Base-by-base conservation (phyloP, 768 basidiomycete genomes). In the Lanmaoa pseudosensibilis region DNA sequence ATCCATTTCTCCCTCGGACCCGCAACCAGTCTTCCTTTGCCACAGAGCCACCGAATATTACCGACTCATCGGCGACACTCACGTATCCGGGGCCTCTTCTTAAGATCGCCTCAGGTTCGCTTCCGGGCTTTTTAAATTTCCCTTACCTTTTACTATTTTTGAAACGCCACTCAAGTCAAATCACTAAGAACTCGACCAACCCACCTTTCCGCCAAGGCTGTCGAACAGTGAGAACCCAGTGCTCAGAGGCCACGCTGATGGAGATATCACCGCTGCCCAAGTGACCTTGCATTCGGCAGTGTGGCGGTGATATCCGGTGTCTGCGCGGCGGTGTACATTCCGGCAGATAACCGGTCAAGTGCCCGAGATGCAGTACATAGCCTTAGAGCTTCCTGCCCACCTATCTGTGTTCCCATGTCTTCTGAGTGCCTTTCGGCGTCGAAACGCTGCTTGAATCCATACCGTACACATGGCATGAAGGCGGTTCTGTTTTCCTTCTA, bases 1-100 rank as follows among this genome's bases (percentile, higher is more conserved):
- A 40, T 38, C 57, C 37, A 46, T 50, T 60, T 44, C 39, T 30
- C 48, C 30, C 49, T 70, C 69, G 69, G 69, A 56, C 61, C 69
- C 69, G 70, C 67, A 53, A 13, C 19, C 19, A 39, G 8, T 18
- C 40, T 48, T 48, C 25, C n/a, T 60, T 44, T 48, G 27, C n/a
- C 32, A 19, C 34, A 43, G 21, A 46, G 23, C 52, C 25, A 46
- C 19, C 43, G 19, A 59, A 68, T 67, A 69, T 62, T 41, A 25
- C 57, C 54, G 48, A 48, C n/a, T n/a, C 48, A 37, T 52, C 41
- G 50, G 49, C 41, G 27, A 30, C 39, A 30, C 44, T 32, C 45
- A 46, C 51, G 9, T 55, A 46, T 23, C 32, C 39, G 27, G 30
- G 32, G 25, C 46, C 45, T 27, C 52, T 50, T 54, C 36, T 52